Base-by-base conservation (phyloP, 129 eudicot genomes). In the Gnaphalium uliginosum region DNA sequence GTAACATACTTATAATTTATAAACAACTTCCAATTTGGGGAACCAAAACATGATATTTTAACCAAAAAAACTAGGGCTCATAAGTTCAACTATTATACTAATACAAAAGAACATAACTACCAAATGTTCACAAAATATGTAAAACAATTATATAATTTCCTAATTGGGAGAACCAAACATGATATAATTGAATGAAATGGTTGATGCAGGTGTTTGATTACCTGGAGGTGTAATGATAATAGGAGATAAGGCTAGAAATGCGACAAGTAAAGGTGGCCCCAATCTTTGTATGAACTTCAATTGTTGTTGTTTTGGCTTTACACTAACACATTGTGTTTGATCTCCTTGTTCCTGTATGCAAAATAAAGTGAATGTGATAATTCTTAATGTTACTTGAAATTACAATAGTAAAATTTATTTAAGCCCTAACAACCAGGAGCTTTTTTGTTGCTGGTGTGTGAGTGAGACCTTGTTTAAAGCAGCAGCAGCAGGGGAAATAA, bases 231-330 rank as follows among this genome's bases (percentile, higher is more conserved):
- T 71, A 81, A 71, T 26, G 82, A 71, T 26, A 62, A 87, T 37
- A 37, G 96, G 91, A 83, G 91, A 84, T 74, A 92, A 79, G 87
- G 95, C 84, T 43, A 92, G 69, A 39, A 85, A 56, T 19, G 91
- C 85, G 73, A 92, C 90, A 76, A 92, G 29, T 37, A 89, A 37
- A 32, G 91, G 82, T 59, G 93, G 85, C 57, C 80, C 88, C 75
- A 87, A 81, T 74, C 67, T 69, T 70, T 81, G 77, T 37, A 88
- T n/a, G 48, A 90, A 59, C 72, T 88, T 88, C 64, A 78, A 50
- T 32, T 81, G 56, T 60, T 71, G 68, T 67, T 73, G 72, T 18
- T 79, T 69, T 25, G 67, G 68, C 66, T 15, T 68, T 26, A 61
- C n/a, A 5, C 25, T 37, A 8, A 30, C 32, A 37, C 25, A 32